Base-by-base conservation (phyloP, 78 protist species). In the Protostelium mycophagum region DNA sequence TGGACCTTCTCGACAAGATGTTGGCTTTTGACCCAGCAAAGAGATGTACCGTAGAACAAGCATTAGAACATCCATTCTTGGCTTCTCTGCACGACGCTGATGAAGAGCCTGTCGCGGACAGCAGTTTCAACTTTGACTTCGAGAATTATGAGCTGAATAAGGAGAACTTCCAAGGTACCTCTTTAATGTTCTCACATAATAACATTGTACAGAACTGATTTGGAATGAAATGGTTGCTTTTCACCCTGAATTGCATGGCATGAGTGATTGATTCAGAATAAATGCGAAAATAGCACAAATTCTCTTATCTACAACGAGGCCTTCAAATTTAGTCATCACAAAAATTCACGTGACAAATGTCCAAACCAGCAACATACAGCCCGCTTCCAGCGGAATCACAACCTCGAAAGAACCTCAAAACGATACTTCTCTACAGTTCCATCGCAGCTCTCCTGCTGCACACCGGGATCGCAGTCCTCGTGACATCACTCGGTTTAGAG, bases 1-100 rank as follows among this genome's bases (percentile, higher is more conserved):
- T 98, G 29, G 98, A 99, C 35, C 90, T 99, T 35, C 87, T 99
- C 23, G 86, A 88, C 9, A 23, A 35, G 36, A 93, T 99, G 98
- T 95, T 99, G 63, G 28, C 28, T 0, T 98, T 97, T 87, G 88
- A 98, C 87, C 99, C 99, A 36, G 38, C n/a, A 1, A 91, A 95
- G 91, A 90, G 99, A 37, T 38, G 93, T 38, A 92, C 91, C 38
- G 97, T 91, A 1, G 96, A 89, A 16, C 93, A 94, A 0, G 97
- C 97, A 0, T 86, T 97, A 28, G 83, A 36, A 25, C 98, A 97
- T 63, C 98, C 97, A 35, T 97, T 90, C 73, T 87, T 97, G 38
- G 91, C 37, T 28, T 36, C 87, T 23, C 89, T 93, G 28, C 95
- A 90, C 88, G 95, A 91, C 28, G 93, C 91, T 0, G 36, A 86